Conservation (phyloP, 306 rosid genomes). For the Parietaria judaica region DNA sequence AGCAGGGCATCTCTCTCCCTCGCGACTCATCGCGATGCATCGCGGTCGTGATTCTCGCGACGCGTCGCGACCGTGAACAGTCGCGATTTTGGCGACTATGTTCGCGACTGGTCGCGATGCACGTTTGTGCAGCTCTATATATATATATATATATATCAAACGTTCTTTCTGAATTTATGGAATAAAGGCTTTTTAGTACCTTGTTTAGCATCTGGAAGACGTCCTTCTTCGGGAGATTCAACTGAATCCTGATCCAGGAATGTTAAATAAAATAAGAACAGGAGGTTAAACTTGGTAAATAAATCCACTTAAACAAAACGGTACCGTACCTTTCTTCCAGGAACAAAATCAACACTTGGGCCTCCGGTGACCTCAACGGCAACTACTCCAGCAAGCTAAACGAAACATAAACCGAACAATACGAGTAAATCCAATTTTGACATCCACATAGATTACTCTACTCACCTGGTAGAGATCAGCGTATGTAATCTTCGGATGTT, state of each 20-base stretch:
- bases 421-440: not conserved
- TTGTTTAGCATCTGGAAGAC: constrained; percentile 76
- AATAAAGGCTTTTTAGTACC: constrained; percentile 25
- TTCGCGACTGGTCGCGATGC: no score
- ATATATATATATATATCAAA: no score
- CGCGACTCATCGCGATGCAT: no score
- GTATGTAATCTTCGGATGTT: constrained; percentile 32
- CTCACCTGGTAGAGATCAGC: constrained; percentile 84
- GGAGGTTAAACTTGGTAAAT: not conserved
- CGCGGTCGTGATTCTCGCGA: no score
- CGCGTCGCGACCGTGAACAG: no score
- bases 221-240: constrained; percentile 64
- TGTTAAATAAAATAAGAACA: not conserved
- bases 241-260: constrained; percentile 46
- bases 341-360: constrained; percentile 55
- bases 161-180: no score
- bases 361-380: constrained; percentile 60
- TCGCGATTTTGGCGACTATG: no score
- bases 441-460: not conserved
- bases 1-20: no score
- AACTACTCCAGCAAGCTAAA: constrained; percentile 55
- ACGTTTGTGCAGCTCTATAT: no score
- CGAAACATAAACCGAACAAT: not conserved
- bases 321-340: constrained; percentile 44
- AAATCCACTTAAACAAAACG: not conserved